Conservation (phyloP, 352 stramenopile genomes). For the Globisporangium uncinulatum region DNA sequence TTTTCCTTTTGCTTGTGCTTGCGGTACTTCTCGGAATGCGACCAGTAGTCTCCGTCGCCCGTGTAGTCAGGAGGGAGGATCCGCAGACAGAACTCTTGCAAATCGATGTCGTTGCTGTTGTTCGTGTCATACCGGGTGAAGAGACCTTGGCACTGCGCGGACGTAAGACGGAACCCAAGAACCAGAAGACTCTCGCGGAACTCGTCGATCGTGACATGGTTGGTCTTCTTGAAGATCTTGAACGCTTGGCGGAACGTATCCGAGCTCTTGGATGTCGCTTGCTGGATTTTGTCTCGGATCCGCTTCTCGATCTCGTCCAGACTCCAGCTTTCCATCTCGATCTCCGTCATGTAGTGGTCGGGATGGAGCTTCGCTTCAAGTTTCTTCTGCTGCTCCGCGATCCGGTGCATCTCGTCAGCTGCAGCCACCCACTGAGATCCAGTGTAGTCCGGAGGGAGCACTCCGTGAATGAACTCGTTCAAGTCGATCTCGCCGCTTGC, state of each 20-base stretch:
- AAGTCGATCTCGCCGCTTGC: conserved; percentile 75
- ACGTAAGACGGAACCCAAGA: conserved; percentile 65
- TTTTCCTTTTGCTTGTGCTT: conserved; percentile 38
- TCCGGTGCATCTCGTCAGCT: conserved; percentile 61
- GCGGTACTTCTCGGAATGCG: conserved; percentile 51
- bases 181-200: conserved; percentile 64
- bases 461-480: conserved; percentile 76
- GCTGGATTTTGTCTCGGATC: conserved; percentile 79
- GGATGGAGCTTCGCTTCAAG: conserved; percentile 31
- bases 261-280: conserved; percentile 69
- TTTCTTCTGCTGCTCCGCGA: conserved; percentile 54
- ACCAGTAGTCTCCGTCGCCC: conserved; percentile 72
- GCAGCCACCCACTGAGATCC: conserved; percentile 70
- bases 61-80: conserved; percentile 81
- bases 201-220: conserved; percentile 64
- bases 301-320: conserved; percentile 72
- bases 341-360: conserved; percentile 70
- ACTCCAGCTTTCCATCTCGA: conserved; percentile 73
- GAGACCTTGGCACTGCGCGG: conserved; percentile 49
- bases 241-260: conserved; percentile 77
- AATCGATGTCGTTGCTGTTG: conserved; percentile 69
- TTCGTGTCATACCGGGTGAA: conserved; percentile 76
- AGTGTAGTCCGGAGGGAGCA: conserved; percentile 69
- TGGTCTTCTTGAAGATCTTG: conserved; percentile 79
- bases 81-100: conserved; percentile 77